Percentiles rank a stretch among this genome's conserved stretches.
Conservation (phyloP, 1,284 basidiomycete genomes). For the Ustilago shanxiensis region DNA sequence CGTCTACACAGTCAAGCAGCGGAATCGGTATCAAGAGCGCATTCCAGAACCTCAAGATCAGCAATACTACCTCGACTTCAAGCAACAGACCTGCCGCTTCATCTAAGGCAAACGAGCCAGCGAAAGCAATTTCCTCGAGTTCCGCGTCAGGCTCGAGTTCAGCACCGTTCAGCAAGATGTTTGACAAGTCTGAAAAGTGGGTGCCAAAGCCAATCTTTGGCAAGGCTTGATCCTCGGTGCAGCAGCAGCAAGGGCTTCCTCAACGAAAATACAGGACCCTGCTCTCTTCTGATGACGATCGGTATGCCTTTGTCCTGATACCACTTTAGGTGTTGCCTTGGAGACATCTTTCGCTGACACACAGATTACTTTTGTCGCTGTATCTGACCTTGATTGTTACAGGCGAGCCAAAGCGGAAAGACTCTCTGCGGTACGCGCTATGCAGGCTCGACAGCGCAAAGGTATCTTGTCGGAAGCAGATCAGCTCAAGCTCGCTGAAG, state of each 20-base stretch:
- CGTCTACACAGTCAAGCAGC: constrained; percentile 10
- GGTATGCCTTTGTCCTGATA: constrained; percentile 30
- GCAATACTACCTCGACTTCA: constrained; percentile 10
- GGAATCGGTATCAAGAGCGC: constrained; percentile 40
- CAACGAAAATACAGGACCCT: neutral
- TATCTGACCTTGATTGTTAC: neutral
- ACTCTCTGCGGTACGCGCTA: constrained; percentile 54
- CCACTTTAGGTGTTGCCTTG: neutral
- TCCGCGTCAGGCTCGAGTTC: constrained; percentile 14
- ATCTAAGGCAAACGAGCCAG: neutral
- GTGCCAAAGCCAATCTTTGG: constrained; percentile 62
- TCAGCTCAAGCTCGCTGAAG: constrained; percentile 57
- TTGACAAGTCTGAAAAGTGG: constrained; percentile 63
- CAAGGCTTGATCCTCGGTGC: constrained; percentile 33
- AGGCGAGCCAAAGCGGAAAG: constrained; percentile 59
- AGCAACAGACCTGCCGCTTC: constrained; percentile 5
- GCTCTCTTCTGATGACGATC: constrained; percentile 22
- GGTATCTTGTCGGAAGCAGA: constrained; percentile 56
- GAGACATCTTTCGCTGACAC: neutral
- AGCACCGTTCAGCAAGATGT: constrained; percentile 40
- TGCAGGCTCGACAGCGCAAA: constrained; percentile 56
- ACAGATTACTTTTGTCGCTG: neutral
- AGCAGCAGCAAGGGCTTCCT: constrained; percentile 3
- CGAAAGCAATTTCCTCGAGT: neutral
- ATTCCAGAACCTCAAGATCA: constrained; percentile 44